phyloP scores from a whole-genome alignment of 2,329 filamentous ascomycete genomes.

The Amylocarpus encephaloides region DNA sequence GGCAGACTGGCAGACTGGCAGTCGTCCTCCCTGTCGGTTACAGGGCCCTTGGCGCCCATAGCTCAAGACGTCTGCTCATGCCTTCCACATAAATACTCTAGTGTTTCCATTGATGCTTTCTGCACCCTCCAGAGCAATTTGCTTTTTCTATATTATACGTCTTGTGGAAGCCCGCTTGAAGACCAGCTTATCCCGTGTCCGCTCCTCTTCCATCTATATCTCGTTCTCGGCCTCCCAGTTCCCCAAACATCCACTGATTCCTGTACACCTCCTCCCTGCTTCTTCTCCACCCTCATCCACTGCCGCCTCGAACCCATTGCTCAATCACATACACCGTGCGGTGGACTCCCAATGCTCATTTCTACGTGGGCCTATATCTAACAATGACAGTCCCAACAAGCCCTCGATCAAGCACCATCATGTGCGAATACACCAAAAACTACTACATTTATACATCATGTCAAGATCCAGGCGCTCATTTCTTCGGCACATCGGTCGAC shows the following conservation, averaged over 20 bases:
- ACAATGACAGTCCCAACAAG: neutral
- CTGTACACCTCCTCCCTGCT: neutral
- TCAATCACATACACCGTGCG: no score
- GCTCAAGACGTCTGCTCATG: slow-evolving; percentile 13
- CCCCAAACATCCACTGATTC: neutral
- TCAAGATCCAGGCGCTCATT: slow-evolving; percentile 61
- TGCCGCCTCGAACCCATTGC: no score
- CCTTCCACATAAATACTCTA: slow-evolving; percentile 22
- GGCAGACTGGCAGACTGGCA: no score
- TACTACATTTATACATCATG: slow-evolving; percentile 73
- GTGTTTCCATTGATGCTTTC: slow-evolving; percentile 11
- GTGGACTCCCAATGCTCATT: neutral
- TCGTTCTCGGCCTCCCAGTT: slow-evolving; percentile 13
- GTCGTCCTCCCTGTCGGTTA: slow-evolving; percentile 11
- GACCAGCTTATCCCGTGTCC: slow-evolving; percentile 6
- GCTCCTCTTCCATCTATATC: slow-evolving; percentile 8
- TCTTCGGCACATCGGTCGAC: slow-evolving; percentile 63
- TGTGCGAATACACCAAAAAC: slow-evolving; percentile 63
- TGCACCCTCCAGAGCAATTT: slow-evolving; percentile 16
- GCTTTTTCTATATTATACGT: slow-evolving; percentile 18
- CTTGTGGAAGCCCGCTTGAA: slow-evolving; percentile 11
- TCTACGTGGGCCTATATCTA: neutral
- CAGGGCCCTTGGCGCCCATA: slow-evolving; percentile 23
- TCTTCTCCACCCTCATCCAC: neutral
- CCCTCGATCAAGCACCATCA: slow-evolving; percentile 25